Evolutionary conservation across 257 asterid genomes (phyloP).

Genomic region (Forsythia viridissima): DNA sequence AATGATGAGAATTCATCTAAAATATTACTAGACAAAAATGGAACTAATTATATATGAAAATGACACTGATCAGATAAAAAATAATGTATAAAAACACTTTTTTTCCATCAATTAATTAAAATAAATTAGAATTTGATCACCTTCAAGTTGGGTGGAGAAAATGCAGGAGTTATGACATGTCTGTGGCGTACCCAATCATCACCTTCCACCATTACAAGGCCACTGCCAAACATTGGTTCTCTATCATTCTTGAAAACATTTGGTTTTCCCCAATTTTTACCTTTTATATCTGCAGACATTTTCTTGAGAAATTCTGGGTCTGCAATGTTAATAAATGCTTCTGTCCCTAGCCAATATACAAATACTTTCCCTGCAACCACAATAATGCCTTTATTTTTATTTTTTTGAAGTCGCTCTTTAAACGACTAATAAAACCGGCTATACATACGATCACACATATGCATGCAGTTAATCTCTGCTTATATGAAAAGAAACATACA

Average conservation of each 20-base stretch:
- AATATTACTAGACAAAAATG: too few species aligned
- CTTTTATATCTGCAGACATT: conserved; percentile 60
- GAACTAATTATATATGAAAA: too few species aligned
- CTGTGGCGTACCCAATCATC: conserved; percentile 94
- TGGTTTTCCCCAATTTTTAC: conserved; percentile 91
- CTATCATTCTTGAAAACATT: conserved; percentile 74
- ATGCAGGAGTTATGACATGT: conserved; percentile 80
- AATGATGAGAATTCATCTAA: too few species aligned
- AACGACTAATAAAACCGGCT: too few species aligned
- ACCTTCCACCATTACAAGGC: conserved; percentile 84
- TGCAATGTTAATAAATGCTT: conserved; percentile 80
- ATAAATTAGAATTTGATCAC: conserved; percentile 23
- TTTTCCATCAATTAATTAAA: neutral
- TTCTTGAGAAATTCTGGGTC: conserved; percentile 71
- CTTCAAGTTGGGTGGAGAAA: conserved; percentile 75
- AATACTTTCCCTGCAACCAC: conserved; percentile 70
- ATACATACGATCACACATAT: too few species aligned
- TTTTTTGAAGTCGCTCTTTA: too few species aligned
- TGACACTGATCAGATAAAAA: too few species aligned
- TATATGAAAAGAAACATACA: too few species aligned
- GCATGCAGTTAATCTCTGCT: too few species aligned
- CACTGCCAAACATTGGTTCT: conserved; percentile 86
- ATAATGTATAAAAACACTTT: too few species aligned
- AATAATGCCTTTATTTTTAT: neutral
- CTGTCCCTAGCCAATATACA: conserved; percentile 85